Evolutionary conservation across 495 filamentous ascomycete species (phyloP), one percentile per base, ranked within the genome.

Genomic region (Aspergillus sclerotiicarbonarius): DNA sequence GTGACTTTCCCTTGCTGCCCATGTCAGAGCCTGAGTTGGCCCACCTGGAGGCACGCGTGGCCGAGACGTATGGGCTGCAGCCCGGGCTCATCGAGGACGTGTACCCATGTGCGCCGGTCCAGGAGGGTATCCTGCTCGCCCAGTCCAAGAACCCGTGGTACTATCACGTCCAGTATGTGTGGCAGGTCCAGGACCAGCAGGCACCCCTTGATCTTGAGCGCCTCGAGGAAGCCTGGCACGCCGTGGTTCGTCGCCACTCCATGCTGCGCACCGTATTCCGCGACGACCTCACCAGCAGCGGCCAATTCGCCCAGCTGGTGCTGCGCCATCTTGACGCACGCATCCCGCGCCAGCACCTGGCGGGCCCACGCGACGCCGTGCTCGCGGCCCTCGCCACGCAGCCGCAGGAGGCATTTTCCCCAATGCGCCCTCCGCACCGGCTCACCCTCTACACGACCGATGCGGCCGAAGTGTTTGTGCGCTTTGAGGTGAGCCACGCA

Each of bases 41-140:
- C 25, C 33, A 37, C 2, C 9, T 37, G 8, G 33, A 37, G 2
- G 1, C 9, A 9, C 8, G 9, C 9, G 8, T 37, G 33, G 9
- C 8, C 3, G 33, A 37, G 33, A 51, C 45, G 4, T 54, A 54
- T 46, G 8, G 51, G 4, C 21, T 45, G 29, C 33, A 54, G n/a
- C 44, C 54, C 45, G 12, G 44, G 8, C 51, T 54, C 6, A 46
- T 59, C 19, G 51, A 59, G 32, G 51, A 31, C 0, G 12, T 59
- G 25, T 59, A 41, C 37, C 57, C 57, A 3, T 54, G 51, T n/a
- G 37, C 51, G 1, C 51, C 57, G 3, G 39, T 51, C 20, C 57
- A 59, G 44, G 51, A 59, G 25, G 57, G 51, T 15, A 54, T 59
- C 4, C 43, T 59, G 16, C 51, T 59, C 3, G 51, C 51, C 1